Base-by-base conservation (phyloP, 768 basidiomycete species). In the Tricholoma bakamatsutake region DNA sequence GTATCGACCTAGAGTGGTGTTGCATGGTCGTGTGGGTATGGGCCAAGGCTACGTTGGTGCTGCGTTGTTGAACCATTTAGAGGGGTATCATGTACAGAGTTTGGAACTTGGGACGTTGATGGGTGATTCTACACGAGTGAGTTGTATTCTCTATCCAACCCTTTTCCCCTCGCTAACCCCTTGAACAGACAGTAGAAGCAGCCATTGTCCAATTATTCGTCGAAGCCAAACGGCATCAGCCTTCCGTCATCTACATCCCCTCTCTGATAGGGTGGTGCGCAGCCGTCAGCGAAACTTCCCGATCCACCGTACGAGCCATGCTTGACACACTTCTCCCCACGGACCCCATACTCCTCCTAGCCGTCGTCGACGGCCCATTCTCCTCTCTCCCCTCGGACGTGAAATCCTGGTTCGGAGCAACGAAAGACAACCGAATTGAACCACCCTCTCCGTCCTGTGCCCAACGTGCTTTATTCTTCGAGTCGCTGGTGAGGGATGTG, bases 161-260 rank as follows among this genome's bases (percentile, higher is more conserved):
- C 21, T 24, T n/a, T n/a, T n/a, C n/a, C 21, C 21, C 21, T 24
- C 21, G 21, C 21, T 24, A 1, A 24, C 21, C 21, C 21, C 21
- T 24, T 24, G 5, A 37, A 33, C 52, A 96, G 93, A 92, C 92
- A 1, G 71, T 84, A 4, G 97, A 99, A 71, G 91, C 97, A 1
- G 88, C 91, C 2, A 85, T 98, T 53, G 93, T 98, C 4, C 95
- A 98, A 62, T 77, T 97, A 15, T 98, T 99, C 65, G 80, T 95
- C 18, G 97, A 99, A 69, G 97, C 96, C 0, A 98, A 98, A 67
- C 85, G 96, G 27, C 92, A 97, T 67, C 94, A 96, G 62, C 97
- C 97, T 0, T 94, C 93, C 0, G 87, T 98, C 35, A 82, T 99
- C 48, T 98, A 95, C 69, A 91, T 99, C 30, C 96, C 96, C 0